Base-by-base conservation (phyloP, 2,329 filamentous ascomycete species). In the Diaporthe australafricana region DNA sequence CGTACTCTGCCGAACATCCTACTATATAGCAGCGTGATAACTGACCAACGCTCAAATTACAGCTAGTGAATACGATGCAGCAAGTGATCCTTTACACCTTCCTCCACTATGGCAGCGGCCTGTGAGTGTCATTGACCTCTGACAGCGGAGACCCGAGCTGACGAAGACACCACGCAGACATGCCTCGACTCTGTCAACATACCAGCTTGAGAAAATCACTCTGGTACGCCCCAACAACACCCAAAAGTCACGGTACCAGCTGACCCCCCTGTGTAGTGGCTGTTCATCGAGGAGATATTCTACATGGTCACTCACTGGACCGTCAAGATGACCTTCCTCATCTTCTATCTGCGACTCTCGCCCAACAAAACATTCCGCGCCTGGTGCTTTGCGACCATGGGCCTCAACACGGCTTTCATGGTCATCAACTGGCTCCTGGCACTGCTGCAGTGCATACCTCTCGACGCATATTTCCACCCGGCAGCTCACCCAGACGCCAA, bases 251-350 rank as follows among this genome's bases (percentile, higher is more conserved):
- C 2, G 12, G 22, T 12, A 0, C 17, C 14, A 5, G 27, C 57
- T 63, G 12, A 63, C 20, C 17, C 27, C 3, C 5, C 9, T 22
- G 5, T 2, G 22, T 5, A 63, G 57, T 63, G 42, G 57, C 57
- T 63, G 3, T 63, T 63, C n/a, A 14, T 63, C 20, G 57, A 63
- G 20, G 57, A 63, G 22, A 3, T 63, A 7, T 63, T 45, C n/a
- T 63, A 63, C 3, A 63, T 48, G 57, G 22, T 63, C 3, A 32
- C 27, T 7, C 57, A 63, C n/a, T 63, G 57, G 57, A 63, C 57
- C 5, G 47, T 63, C 5, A 63, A 63, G n/a, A 48, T 48, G 57
- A 63, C 57, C 57, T 63, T 63, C 20, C 17, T 63, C 11, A 63
- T 63, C 12, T 63, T 63, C 27, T 63, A 63, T 6, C 30, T 63